A percentile compares a stretch with the other conserved stretches of the same genome.
Evolutionary conservation across 441 rosid genomes (phyloP).

Genomic region (Corymbia citriodora): DNA sequence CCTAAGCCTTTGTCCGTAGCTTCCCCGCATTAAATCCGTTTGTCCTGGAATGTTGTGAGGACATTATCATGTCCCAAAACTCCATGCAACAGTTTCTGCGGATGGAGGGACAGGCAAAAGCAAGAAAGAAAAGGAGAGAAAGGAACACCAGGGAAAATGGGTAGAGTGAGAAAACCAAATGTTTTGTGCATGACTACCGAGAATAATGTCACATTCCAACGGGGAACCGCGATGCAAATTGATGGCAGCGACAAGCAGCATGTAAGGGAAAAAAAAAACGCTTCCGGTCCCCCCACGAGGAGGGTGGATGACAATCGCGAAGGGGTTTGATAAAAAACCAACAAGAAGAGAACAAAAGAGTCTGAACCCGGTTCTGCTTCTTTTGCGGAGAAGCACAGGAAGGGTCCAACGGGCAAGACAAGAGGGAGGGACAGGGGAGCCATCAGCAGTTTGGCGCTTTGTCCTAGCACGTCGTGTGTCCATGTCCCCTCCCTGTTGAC

Average conservation of each 20-base stretch:
- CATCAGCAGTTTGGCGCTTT: slow-evolving; percentile 26
- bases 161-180: background rate
- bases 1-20: background rate
- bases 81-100: background rate
- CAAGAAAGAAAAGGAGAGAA: background rate
- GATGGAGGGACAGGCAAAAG: background rate
- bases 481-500: background rate
- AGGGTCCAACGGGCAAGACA: slow-evolving; percentile 26
- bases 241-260: slow-evolving; percentile 34
- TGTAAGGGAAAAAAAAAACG: slow-evolving; percentile 6
- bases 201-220: slow-evolving; percentile 1
- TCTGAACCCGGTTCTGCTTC: slow-evolving; percentile 1
- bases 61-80: background rate
- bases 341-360: background rate
- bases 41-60: background rate
- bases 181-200: background rate
- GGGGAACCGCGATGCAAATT: slow-evolving; percentile 16
- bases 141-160: background rate
- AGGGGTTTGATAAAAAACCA: slow-evolving; percentile 15
- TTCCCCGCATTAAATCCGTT: background rate
- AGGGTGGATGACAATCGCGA: slow-evolving; percentile 3
- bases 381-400: slow-evolving; percentile 1
- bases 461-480: slow-evolving; percentile 34
- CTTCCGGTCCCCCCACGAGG: slow-evolving; percentile 43
- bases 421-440: slow-evolving; percentile 17